Base-by-base conservation (phyloP, 139 green algal genomes). In the Picochlorum costavermella region DNA sequence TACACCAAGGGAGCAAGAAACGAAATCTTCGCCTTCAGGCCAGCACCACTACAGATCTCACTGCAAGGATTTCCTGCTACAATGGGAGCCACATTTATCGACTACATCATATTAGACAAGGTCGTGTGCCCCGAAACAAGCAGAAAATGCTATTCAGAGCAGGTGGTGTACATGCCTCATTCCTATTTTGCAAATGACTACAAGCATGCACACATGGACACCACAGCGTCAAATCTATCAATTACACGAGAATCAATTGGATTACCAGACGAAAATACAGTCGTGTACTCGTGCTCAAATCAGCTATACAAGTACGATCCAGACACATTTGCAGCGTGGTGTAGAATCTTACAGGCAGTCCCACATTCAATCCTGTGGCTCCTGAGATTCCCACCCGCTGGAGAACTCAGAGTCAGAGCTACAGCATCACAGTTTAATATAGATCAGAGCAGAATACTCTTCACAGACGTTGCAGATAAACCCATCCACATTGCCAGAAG, bases 171-270 rank as follows among this genome's bases (percentile, higher is more conserved):
- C 48, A 87, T 96, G 84, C 89, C 89, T 25, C 64, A 95, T 77
- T 93, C 81, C 77, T 96, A 96, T 81, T 96, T 96, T 71, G 85
- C 88, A 46, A 96, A 95, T 69, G 89, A 96, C 76, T 95, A 95
- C 78, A 91, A 86, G 64, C 59, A 55, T 37, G 62, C 55, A 11
- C 61, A 85, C 58, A 93, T 50, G 72, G 88, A 48, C 63, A 93
- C 60, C 75, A 85, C 31, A 67, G 77, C 28, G 60, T 40, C 33
- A 40, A 40, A 40, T 9, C 33, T 40, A 6, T 40, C 33, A 40
- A 40, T 40, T 12, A 40, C 43, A 25, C 64, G 79, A 10, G 43
- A 65, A 4, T 76, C 84, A 48, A 63, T 88, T 46, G 84, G 86
- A 4, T 73, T 95, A 58, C 88, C 88, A 26, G 80, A 87, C 12